Base-by-base conservation (phyloP, 805 yeast genomes). In the Groenewaldozyma tartarivorans region DNA sequence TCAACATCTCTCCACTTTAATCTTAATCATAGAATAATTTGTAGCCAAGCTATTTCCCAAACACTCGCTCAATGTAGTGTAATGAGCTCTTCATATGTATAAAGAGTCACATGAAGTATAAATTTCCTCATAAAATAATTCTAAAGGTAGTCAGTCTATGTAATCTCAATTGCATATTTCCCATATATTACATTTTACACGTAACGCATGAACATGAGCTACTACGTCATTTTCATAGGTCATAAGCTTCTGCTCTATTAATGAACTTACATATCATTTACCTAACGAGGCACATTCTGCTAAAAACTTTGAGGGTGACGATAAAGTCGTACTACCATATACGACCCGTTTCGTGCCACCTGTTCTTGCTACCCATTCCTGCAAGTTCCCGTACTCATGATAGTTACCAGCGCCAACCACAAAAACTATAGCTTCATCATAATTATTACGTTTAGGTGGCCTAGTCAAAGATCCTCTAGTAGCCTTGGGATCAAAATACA, bases 371-470 rank as follows among this genome's bases (percentile, higher is more conserved):
- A 77, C 75, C 94, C 95, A 88, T 60, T 88, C 95, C 60, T 85
- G 94, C 55, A 92, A 71, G 55, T 90, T 90, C 45, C 88, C 94
- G 58, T 90, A 92, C 64, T 92, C 99, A 47, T 84, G 65, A 58
- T 87, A 92, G 61, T 85, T 88, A 36, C 97, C 97, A 27, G 98
- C 98, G 20, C 98, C 99, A 42, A 92, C 88, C 39, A 88, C 85
- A 60, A 92, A 92, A 17, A 92, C 95, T 38, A 85, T 66, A 1
- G 94, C 77, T 50, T 86, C 92, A 44, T 77, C 77, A 59, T 84
- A 86, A 7, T 79, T 67, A 50, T 80, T 83, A 55, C 95, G 76
- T 59, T 77, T 81, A 30, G 96, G 96, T 29, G 88, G 90, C 52
- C 81, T 78, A 2, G 95, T 78, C 52, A 81, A 88, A 4, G 94